phyloP scores from a whole-genome alignment of 2,329 filamentous ascomycete species.

The Sclerotinia borealis region DNA sequence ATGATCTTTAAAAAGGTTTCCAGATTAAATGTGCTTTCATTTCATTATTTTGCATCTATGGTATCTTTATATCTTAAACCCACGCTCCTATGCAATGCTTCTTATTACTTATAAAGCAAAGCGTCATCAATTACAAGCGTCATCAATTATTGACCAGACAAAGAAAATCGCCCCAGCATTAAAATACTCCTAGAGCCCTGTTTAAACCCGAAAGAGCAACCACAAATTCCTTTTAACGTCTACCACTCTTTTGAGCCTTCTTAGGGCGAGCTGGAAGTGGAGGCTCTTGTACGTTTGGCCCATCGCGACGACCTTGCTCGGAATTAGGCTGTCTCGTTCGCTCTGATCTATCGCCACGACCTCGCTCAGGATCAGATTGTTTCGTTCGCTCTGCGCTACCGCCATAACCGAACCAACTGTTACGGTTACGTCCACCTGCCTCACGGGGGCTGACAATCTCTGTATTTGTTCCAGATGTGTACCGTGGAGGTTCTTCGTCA shows the following conservation, averaged over 20 bases:
- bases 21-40: not conserved
- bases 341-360: slow-evolving; percentile 1
- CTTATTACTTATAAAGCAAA: slow-evolving; percentile 1
- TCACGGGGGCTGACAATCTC: slow-evolving; percentile 14
- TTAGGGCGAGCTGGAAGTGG: not conserved
- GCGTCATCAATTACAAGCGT: slow-evolving; percentile 6
- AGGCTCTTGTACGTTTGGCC: not conserved
- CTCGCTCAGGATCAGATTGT: slow-evolving; percentile 29
- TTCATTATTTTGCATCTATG: slow-evolving; percentile 6
- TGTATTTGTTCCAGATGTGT: slow-evolving; percentile 20
- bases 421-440: slow-evolving; percentile 12
- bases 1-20: not conserved
- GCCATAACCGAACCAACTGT: slow-evolving; percentile 33
- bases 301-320: not conserved
- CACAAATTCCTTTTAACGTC: not conserved
- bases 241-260: slow-evolving; percentile 8
- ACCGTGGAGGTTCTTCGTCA: slow-evolving; percentile 28
- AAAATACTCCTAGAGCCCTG: not conserved
- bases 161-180: slow-evolving; percentile 6
- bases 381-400: slow-evolving; percentile 27
- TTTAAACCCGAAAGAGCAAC: not conserved
- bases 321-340: not conserved
- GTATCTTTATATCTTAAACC: not conserved
- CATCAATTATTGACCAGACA: slow-evolving; percentile 6
- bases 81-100: not conserved